Base-by-base conservation (phyloP, 805 yeast genomes). In the Cyberlindnera bimundalis region DNA sequence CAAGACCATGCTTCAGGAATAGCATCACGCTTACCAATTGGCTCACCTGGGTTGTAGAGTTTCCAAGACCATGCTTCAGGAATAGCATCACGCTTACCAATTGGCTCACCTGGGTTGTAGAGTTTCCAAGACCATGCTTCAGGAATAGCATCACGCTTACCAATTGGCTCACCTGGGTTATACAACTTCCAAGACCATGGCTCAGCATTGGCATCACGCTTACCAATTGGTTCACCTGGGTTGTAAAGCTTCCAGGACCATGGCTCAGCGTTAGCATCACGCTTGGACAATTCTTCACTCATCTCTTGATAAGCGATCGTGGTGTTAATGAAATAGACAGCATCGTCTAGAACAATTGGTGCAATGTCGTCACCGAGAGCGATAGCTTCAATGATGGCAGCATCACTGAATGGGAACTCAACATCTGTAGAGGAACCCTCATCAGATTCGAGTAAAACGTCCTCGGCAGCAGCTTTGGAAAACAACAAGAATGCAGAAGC, bases 381-480 rank as follows among this genome's bases (percentile, higher is more conserved):
- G 33, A 47, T 45, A 16, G 54, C 58, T 39, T 53, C 59, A 23
- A 55, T 48, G 45, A 55, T 48, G 17, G 58, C 58, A 42, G 40
- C 52, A 12, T 50, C 52, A 25, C 58, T 49, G 43, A 55, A 55
- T 39, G 59, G 59, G 46, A 55, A 53, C 33, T 51, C 56, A 21
- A 46, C 52, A 37, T 48, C 53, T 12, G 37, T 19, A 11, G 52
- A 25, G 8, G 44, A 45, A 21, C 9, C 10, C 28, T 35, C 41
- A 17, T 26, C 27, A 13, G 40, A 25, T 27, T 46, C 51, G 18
- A 16, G 12, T 18, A 34, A 15, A 19, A 25, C 42, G 14, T 35
- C 51, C 37, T 50, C n/a, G n/a, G n/a, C n/a, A n/a, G n/a, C n/a
- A n/a, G n/a, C n/a, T n/a, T n/a, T n/a, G n/a, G n/a, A n/a, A n/a